Percentiles rank a stretch among this genome's conserved stretches.
These are phyloP conservation scores for Fennellomyces sp. DNA, from an alignment of 371 early-diverging fungal species.

Conservation along the genomic window DNA sequence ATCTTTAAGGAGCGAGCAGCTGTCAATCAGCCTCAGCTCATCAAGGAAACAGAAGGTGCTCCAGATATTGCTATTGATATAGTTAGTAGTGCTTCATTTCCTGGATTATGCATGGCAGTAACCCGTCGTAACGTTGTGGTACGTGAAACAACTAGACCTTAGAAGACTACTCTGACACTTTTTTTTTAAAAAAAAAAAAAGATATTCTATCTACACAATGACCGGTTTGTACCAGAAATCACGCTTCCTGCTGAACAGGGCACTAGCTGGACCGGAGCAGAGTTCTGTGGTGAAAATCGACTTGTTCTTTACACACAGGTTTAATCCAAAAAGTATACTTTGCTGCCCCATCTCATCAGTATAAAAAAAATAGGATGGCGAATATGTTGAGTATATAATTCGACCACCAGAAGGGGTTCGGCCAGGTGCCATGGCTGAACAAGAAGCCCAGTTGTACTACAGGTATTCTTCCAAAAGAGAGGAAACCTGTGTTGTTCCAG, in stretches of 20 bases:
- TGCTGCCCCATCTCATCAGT: neutral
- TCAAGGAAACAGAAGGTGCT: constrained; percentile 13
- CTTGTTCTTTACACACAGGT: constrained; percentile 37
- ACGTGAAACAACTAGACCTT: no score
- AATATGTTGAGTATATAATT: constrained; percentile 31
- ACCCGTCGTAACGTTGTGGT: constrained; percentile 35
- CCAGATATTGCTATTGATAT: constrained; percentile 30
- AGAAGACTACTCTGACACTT: no score
- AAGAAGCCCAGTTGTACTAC: constrained; percentile 32
- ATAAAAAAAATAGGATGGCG: constrained; percentile 27
- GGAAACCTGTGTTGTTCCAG: neutral
- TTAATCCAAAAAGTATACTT: neutral
- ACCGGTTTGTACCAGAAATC: constrained; percentile 31
- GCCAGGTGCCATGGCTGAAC: constrained; percentile 17
- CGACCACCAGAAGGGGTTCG: constrained; percentile 23
- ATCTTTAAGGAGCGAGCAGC: constrained; percentile 39
- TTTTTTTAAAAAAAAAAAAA: constrained; percentile 2
- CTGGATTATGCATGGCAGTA: constrained; percentile 36
- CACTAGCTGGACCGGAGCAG: constrained; percentile 36
- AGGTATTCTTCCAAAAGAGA: constrained; percentile 17
- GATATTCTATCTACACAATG: constrained; percentile 28
- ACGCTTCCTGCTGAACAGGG: constrained; percentile 25
- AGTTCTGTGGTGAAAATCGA: constrained; percentile 28
- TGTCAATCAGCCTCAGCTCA: constrained; percentile 15
- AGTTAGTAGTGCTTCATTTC: constrained; percentile 14